Conservation (phyloP, 75 land plant genomes). For the Isoetes taiwanensis region DNA sequence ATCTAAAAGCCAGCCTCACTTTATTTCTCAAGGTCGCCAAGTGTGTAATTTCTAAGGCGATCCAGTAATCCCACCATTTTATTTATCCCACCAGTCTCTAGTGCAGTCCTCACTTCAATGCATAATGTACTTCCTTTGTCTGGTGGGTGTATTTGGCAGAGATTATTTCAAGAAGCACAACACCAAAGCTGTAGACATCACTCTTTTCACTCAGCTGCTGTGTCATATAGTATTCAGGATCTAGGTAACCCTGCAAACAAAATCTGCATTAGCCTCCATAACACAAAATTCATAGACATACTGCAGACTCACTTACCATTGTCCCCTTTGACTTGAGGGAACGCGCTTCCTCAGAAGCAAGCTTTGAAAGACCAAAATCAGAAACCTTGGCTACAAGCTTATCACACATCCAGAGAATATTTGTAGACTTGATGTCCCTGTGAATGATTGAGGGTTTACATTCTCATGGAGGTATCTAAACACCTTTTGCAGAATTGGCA, state of each 20-base stretch:
- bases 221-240: conserved; percentile 3
- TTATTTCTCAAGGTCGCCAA: too few species aligned
- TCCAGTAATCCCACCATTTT: too few species aligned
- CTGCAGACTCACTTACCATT: background rate
- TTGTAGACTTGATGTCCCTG: conserved; percentile 2
- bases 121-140: background rate
- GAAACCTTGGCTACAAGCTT: background rate
- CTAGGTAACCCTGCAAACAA: conserved; percentile 2
- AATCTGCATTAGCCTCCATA: too few species aligned
- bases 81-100: too few species aligned
- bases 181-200: conserved; percentile 6
- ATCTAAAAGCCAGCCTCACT: too few species aligned
- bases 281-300: background rate
- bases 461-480: conserved; percentile 3
- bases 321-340: conserved; percentile 4
- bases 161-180: background rate
- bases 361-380: background rate
- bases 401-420: background rate
- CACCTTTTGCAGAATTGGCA: background rate
- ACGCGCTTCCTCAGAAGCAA: background rate
- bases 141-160: background rate
- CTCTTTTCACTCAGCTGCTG: background rate
- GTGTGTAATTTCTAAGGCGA: too few species aligned
- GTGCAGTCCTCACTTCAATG: too few species aligned
- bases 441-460: conserved; percentile 1